phyloP scores from a whole-genome alignment of 75 land plant species.

The Chamaecyparis obtusa region DNA sequence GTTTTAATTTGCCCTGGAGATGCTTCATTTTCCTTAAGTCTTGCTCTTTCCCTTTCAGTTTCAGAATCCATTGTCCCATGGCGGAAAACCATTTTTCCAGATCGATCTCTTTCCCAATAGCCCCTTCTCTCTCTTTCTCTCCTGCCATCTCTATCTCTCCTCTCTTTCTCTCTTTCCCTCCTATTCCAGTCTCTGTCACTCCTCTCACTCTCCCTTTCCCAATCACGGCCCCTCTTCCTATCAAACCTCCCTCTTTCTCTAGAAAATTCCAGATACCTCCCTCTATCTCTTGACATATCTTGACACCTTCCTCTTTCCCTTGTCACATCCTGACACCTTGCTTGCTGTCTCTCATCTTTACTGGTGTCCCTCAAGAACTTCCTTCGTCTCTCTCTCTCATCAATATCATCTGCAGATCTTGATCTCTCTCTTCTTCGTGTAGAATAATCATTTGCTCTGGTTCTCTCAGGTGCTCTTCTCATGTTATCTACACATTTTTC shows the following conservation, averaged over 20 bases:
- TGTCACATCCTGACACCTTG: neutral
- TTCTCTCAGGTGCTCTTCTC: neutral
- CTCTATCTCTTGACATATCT: slow-evolving; percentile 3
- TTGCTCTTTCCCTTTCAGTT: slow-evolving; percentile 29
- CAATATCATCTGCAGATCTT: slow-evolving; percentile 13
- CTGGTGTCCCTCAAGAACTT: slow-evolving; percentile 10
- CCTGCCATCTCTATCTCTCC: slow-evolving; percentile 31
- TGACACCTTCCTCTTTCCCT: slow-evolving; percentile 7
- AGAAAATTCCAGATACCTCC: neutral
- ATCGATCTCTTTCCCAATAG: slow-evolving; percentile 65
- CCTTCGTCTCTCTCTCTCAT: slow-evolving; percentile 9
- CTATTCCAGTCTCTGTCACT: slow-evolving; percentile 31
- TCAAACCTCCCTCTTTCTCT: slow-evolving; percentile 20
- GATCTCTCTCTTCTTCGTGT: slow-evolving; percentile 16
- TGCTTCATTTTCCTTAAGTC: slow-evolving; percentile 17
- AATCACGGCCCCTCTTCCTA: slow-evolving; percentile 42
- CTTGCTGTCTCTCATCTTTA: neutral
- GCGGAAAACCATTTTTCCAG: slow-evolving; percentile 56
- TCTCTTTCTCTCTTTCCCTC: slow-evolving; percentile 30
- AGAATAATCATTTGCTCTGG: slow-evolving; percentile 7
- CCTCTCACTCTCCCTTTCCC: slow-evolving; percentile 39
- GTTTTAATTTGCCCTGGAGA: slow-evolving; percentile 12
- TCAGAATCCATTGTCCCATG: slow-evolving; percentile 54
- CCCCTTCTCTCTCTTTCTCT: slow-evolving; percentile 41
- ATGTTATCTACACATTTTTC: neutral